Evolutionary conservation across 2,329 filamentous ascomycete genomes (phyloP), one percentile per base, ranked within the genome.

Genomic region (Alternaria atra): DNA sequence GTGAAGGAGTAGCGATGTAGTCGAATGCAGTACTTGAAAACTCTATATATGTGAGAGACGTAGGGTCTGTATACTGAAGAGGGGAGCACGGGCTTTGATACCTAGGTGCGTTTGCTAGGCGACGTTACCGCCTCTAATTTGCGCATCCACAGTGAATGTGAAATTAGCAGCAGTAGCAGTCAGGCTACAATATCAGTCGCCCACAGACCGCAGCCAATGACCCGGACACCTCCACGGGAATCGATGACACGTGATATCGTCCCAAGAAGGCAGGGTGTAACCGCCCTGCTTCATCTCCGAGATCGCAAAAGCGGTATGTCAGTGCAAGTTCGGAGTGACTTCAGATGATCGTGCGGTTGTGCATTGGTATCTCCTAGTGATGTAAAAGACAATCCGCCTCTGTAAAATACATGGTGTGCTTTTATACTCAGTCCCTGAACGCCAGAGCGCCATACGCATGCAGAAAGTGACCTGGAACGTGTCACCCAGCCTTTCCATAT

Each of bases 371-470:
- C 64, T 63, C 34, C 39, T 37, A 52, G 55, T 43, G 27, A 50
- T 47, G 27, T 43, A 42, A 40, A 40, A 46, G 23, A 66, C 30
- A 40, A 30, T 48, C 15, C 23, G 23, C 34, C 47, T 55, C 40
- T 34, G 9, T 47, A 40, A 13, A 44, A 63, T 48, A 55, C 44
- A 62, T 42, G 27, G 35, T 50, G 37, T 58, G 48, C 64, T 72
- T 67, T 68, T 58, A 37, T 27, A 54, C 42, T 53, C 59, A 20
- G 25, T 40, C 34, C 42, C 52, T 20, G 42, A 73, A 72, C 69
- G 65, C 71, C 72, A 66, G 56, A 70, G 68, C 72, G 69, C 72
- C 72, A 50, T 58, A 58, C 67, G 61, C 58, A 69, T 64, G 63
- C 63, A 58, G 27, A 30, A 50, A 23, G 34, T 29, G 13, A 34